Evolutionary conservation across 306 rosid species (phyloP).

Genomic region (Sophora flavescens): DNA sequence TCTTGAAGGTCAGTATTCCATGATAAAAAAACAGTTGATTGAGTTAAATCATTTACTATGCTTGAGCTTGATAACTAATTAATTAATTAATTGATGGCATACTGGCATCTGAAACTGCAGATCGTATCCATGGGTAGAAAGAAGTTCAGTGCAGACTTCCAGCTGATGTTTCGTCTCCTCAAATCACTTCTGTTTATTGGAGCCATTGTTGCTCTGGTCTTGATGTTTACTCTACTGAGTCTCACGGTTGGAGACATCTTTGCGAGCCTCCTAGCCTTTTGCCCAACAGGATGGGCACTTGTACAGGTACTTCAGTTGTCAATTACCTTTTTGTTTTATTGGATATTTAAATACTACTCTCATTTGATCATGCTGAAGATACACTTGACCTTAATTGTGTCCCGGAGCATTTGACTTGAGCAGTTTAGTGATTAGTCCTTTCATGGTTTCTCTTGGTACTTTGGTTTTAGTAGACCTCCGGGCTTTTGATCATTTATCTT

Average conservation of each 20-base stretch:
- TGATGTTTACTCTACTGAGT: conserved; percentile 69
- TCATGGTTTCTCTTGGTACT: conserved; percentile 26
- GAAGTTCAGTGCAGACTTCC: conserved; percentile 97
- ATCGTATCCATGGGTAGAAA: conserved; percentile 89
- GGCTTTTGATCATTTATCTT: conserved; percentile 15
- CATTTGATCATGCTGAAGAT: too few relatives aligned
- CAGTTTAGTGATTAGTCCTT: conserved; percentile 13
- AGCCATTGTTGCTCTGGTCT: conserved; percentile 54
- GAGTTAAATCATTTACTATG: conserved; percentile 17
- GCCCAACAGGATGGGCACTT: conserved; percentile 98
- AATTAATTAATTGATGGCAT: conserved; percentile 25
- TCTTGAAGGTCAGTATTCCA: conserved; percentile 73
- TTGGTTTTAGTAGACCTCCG: background rate
- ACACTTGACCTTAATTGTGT: background rate
- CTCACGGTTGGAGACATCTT: conserved; percentile 82
- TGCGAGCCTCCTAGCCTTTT: conserved; percentile 81
- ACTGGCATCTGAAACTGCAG: conserved; percentile 62
- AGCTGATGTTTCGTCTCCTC: conserved; percentile 94
- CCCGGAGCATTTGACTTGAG: background rate
- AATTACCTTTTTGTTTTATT: too few relatives aligned
- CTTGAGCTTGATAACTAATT: conserved; percentile 30
- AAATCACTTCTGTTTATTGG: conserved; percentile 80
- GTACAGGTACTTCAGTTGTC: conserved; percentile 63
- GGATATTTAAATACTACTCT: too few relatives aligned
- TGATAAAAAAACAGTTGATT: conserved; percentile 31